phyloP scores from a whole-genome alignment of 352 stramenopile genomes.

The Aphanomyces invadans region DNA sequence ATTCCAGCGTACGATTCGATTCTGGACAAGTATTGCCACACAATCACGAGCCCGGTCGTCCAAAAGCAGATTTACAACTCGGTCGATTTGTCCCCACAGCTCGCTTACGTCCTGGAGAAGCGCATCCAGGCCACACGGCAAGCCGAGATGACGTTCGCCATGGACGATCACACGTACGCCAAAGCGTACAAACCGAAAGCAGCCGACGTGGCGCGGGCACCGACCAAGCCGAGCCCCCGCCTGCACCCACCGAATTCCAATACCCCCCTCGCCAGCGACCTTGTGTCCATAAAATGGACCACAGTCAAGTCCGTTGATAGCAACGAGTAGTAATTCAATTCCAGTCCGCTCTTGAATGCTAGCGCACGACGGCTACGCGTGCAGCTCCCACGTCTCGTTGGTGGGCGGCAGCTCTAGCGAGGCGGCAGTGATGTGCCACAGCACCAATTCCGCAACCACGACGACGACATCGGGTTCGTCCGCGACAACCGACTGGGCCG shows the following conservation, averaged over 20 bases:
- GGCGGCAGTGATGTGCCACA: not conserved
- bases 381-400: not conserved
- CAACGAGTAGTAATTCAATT: too few species aligned
- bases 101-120: constrained; percentile 65
- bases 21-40: constrained; percentile 69
- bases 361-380: too few species aligned
- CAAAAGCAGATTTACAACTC: constrained; percentile 73
- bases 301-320: too few species aligned
- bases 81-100: constrained; percentile 53
- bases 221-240: constrained; percentile 1
- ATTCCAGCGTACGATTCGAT: constrained; percentile 70
- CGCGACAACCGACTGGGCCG: not conserved
- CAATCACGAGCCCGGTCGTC: constrained; percentile 59
- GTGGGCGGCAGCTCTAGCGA: not conserved
- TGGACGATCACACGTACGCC: constrained; percentile 28
- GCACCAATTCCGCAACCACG: not conserved
- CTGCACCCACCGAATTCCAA: not conserved
- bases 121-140: constrained; percentile 51
- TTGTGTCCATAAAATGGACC: constrained; percentile 6
- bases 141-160: constrained; percentile 32
- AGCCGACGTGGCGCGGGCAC: constrained; percentile 14
- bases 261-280: not conserved
- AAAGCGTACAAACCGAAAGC: constrained; percentile 41
- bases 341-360: too few species aligned
- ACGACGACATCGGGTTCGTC: not conserved